A percentile compares a stretch with the other conserved stretches of the same genome.
These are phyloP conservation scores for Oryza longistaminata DNA, from an alignment of 176 grass and related monocot genomes.

Conservation along the genomic window DNA sequence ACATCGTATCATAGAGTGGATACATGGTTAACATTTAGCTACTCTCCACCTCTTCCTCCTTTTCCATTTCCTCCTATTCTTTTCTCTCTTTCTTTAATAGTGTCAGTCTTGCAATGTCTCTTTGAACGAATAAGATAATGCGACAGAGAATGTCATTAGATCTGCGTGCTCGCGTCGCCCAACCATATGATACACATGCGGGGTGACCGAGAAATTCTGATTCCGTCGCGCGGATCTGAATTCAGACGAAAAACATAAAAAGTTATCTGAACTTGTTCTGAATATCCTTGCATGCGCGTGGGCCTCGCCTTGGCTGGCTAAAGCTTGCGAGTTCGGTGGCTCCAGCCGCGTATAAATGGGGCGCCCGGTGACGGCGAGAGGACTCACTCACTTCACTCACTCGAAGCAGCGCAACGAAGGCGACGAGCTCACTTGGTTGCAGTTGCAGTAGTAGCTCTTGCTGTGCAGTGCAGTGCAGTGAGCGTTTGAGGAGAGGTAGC, in stretches of 20 bases:
- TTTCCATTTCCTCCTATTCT: background rate
- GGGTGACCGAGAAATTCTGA: constrained; percentile 24
- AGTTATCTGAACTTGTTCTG: background rate
- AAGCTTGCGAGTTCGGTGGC: background rate
- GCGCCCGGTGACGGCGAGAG: background rate
- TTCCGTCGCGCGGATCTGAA: background rate
- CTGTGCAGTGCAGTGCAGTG: background rate
- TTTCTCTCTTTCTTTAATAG: background rate
- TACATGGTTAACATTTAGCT: background rate
- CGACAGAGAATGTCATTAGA: background rate
- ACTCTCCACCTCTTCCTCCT: background rate
- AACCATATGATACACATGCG: constrained; percentile 13
- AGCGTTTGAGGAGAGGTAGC: background rate
- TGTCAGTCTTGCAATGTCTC: background rate
- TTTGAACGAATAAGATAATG: background rate
- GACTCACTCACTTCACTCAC: background rate
- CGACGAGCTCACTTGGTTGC: background rate
- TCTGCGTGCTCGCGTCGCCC: background rate
- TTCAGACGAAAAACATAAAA: background rate
- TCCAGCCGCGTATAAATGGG: constrained; percentile 6
- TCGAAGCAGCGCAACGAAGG: background rate
- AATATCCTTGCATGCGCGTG: background rate
- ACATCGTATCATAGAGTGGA: background rate
- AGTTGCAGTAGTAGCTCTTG: background rate
- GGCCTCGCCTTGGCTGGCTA: background rate